Evolutionary conservation across 176 grass and related monocot genomes (phyloP), one percentile per base, ranked within the genome.

Genomic region (Juncus inflexus): DNA sequence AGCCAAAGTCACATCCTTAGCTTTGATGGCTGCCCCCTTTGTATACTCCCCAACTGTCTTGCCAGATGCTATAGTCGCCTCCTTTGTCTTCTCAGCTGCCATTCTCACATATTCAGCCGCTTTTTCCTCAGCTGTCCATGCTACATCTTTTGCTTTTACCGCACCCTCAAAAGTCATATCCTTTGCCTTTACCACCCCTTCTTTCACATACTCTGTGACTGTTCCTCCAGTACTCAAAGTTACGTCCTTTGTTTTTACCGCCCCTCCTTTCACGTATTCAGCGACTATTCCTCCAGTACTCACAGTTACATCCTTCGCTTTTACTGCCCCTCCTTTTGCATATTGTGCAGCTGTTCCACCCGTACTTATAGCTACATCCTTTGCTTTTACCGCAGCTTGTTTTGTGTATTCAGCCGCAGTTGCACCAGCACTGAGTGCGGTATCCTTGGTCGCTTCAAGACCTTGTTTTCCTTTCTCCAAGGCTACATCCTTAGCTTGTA

Each of bases 221-320:
- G 69, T 76, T 45, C 45, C 74, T 52, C 78, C 84, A 0, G 78
- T 71, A 0, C 58, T 43, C 3, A 79, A 6, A 40, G 83, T 76
- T 37, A 9, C 63, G 16, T 90, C 86, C 64, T 87, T 95, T 13
- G 83, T 75, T 39, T 85, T 87, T 12, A 50, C 79, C 0, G 79
- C 87, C 12, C 81, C 84, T 54, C 74, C 37, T 67, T 85, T 73
- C 12, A 86, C 74, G 59, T 85, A 85, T 40, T 51, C 84, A 0
- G 69, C 87, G 10, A 81, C 60, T 0, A 56, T 83, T 71, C 43
- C 42, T 0, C 72, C 83, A 0, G 90, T 56, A 11, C 42, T 66
- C 60, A 78, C 55, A 9, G 86, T 83, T 10, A 43, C 35, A 2
- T 87, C 90, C 67, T 73, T 90, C 0, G 78, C 69, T 60, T 85